Base-by-base conservation (phyloP, 345 rosid species). In the Carallia pectinifolia region DNA sequence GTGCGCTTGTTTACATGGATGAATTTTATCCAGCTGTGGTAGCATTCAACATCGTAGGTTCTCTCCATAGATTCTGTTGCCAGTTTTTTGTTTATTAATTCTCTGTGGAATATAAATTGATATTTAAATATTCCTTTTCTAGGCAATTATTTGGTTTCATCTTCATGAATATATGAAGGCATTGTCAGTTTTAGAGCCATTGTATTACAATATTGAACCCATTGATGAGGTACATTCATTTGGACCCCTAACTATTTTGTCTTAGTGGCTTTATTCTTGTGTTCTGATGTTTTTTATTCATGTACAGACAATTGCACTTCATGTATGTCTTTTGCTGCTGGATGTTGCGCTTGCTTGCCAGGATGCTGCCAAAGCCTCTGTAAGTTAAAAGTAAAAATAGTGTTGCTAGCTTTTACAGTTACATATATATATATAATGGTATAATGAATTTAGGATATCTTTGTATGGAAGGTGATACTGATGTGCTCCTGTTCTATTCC, bases 91-190 rank as follows among this genome's bases (percentile, higher is more conserved):
- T 13, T 50, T 58, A 29, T 62, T 74, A 27, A 37, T 56, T 60
- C 48, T 55, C 27, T 62, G 9, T 65, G 40, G 38, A 71, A 36
- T 17, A 15, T 69, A 36, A 36, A 71, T 58, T 71, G 53, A 72
- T 47, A 7, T 70, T 76, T 75, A 61, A 58, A 53, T 65, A 80
- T 52, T 12, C 71, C 72, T 75, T 75, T 47, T 81, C 50, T 74
- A 96, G 99, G 98, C 98, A 15, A 77, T 88, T 80, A 80, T 84
- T 61, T 96, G 96, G 96, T 92, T 88, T 77, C 97, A 96, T 76
- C 96, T 90, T 71, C 90, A 87, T 69, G 95, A 96, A 75, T 89
- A 87, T 81, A 64, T 84, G 31, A 92, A 92, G 85, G 89, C 96
- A 7, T 77, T 89, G 68, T 88, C 96, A 31, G 79, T 89, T 80